These are phyloP conservation scores for Xylariaceae sp. DNA, from an alignment of 2,329 filamentous ascomycete genomes.

Conservation along the genomic window DNA sequence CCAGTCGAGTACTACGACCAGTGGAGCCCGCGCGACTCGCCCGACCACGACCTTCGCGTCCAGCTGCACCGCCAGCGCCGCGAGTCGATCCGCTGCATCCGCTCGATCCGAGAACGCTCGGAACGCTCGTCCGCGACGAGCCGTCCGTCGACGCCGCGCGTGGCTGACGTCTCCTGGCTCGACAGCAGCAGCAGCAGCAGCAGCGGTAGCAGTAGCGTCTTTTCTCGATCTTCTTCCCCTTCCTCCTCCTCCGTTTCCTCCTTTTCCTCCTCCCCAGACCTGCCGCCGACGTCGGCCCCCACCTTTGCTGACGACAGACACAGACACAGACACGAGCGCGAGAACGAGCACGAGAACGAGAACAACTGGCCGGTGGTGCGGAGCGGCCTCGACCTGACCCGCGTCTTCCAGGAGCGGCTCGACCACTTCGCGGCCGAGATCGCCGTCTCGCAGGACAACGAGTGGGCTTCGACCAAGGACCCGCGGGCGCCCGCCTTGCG, in stretches of 20 bases:
- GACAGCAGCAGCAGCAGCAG: no score
- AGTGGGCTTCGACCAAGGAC: constrained; percentile 5
- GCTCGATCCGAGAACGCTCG: no score
- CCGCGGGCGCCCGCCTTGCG: constrained; percentile 4
- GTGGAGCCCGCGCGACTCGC: constrained; percentile 7
- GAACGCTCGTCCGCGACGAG: background rate
- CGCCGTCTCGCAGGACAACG: background rate
- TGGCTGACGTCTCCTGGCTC: background rate
- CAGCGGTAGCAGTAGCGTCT: no score
- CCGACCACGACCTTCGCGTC: constrained; percentile 7
- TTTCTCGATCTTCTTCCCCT: no score
- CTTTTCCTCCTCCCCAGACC: no score
- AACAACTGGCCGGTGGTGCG: no score
- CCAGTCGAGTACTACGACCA: no score
- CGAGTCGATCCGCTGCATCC: constrained; percentile 1
- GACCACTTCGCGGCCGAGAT: constrained; percentile 2
- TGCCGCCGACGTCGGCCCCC: no score
- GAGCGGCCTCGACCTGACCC: background rate
- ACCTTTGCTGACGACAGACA: no score
- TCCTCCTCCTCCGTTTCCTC: no score
- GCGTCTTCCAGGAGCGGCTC: constrained; percentile 2
- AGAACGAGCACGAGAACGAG: no score
- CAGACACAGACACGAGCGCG: no score
- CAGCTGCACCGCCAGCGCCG: constrained; percentile 7
- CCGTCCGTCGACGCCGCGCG: background rate